A percentile compares a stretch with the other conserved stretches of the same genome.
These are phyloP conservation scores for Acorus calamus DNA, from an alignment of 106 monocot genomes.

Conservation along the genomic window DNA sequence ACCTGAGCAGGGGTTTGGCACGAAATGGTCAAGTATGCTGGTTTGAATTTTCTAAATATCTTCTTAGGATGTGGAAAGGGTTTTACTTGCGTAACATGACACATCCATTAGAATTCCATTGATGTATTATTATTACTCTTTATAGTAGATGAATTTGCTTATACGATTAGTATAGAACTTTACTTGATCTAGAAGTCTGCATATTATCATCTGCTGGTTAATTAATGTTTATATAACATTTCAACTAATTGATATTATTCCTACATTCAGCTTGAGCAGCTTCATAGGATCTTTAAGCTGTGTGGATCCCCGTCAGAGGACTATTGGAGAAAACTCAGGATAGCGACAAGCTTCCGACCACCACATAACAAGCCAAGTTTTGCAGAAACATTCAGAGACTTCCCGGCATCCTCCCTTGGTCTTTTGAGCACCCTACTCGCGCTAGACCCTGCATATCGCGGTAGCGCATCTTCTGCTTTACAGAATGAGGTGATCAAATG, in stretches of 20 bases:
- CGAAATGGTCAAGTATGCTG: too few species aligned
- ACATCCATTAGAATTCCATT: too few species aligned
- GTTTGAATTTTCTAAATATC: too few species aligned
- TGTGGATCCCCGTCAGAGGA: slow-evolving; percentile 38
- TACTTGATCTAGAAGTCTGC: too few species aligned
- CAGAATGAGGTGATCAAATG: slow-evolving; percentile 19
- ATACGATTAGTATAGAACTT: too few species aligned
- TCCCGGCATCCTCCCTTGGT: slow-evolving; percentile 23
- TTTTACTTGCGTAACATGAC: too few species aligned
- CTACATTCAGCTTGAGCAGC: slow-evolving; percentile 33
- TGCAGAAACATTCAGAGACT: slow-evolving; percentile 22
- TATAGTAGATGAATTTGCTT: too few species aligned
- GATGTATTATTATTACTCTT: too few species aligned
- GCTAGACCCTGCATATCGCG: slow-evolving; percentile 28
- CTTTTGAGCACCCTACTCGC: slow-evolving; percentile 28
- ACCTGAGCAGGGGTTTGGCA: too few species aligned
- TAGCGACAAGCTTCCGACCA: slow-evolving; percentile 24
- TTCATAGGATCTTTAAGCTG: slow-evolving; percentile 33
- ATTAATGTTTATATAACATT: too few species aligned
- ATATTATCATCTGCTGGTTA: too few species aligned
- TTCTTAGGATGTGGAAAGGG: too few species aligned
- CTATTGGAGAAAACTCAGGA: slow-evolving; percentile 31
- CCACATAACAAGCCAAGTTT: slow-evolving; percentile 26
- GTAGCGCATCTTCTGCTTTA: slow-evolving; percentile 31
- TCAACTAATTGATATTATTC: not conserved